Conservation (phyloP, 2,329 filamentous ascomycete species). For the Fusarium clavum region DNA sequence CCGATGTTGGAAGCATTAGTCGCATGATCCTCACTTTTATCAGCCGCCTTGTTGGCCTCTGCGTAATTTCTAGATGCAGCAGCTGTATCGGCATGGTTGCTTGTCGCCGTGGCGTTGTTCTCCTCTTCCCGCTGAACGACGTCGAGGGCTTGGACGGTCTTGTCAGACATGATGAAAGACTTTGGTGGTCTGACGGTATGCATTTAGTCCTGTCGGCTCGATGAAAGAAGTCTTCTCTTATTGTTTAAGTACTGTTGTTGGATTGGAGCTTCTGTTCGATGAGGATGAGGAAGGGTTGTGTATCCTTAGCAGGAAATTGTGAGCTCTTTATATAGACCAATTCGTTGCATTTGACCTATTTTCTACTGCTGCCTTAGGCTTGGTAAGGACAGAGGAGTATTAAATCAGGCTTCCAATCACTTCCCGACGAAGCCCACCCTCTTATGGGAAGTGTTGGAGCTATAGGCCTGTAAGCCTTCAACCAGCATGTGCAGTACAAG, state of each 20-base stretch:
- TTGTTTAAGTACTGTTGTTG: background rate
- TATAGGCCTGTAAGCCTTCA: too few species aligned
- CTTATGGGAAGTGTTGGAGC: background rate
- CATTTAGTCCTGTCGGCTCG: fast-evolving
- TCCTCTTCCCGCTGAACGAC: background rate
- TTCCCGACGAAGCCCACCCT: background rate
- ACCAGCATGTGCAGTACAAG: too few species aligned
- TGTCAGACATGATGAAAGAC: background rate
- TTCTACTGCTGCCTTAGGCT: fast-evolving
- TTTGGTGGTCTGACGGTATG: background rate
- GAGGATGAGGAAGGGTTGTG: background rate
- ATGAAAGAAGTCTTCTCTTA: background rate
- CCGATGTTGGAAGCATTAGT: background rate
- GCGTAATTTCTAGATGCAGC: background rate
- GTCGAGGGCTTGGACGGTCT: background rate
- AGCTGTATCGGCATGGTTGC: background rate
- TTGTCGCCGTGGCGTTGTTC: background rate
- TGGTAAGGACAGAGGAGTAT: background rate
- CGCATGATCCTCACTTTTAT: background rate
- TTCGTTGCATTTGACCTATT: fast-evolving
- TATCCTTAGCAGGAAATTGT: fast-evolving
- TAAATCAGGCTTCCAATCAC: background rate
- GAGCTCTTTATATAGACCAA: background rate
- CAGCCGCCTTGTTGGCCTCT: background rate
- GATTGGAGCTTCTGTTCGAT: fast-evolving